phyloP scores from a whole-genome alignment of 805 yeast genomes.

The Starmerella apis region DNA sequence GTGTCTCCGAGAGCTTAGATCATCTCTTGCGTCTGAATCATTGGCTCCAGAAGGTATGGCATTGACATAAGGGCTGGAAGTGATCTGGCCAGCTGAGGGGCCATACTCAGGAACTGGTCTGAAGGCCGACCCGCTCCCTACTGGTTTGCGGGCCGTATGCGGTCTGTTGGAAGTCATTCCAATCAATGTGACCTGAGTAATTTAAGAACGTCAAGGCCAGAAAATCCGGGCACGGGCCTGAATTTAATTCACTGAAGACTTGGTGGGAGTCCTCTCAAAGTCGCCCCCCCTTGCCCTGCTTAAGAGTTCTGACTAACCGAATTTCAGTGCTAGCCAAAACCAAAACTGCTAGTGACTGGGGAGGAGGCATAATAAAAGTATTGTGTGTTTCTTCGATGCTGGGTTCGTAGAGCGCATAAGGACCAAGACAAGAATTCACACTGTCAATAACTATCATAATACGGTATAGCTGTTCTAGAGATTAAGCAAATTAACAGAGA shows the following conservation, averaged over 20 bases:
- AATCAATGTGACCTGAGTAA: neutral
- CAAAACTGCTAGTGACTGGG: too few species aligned
- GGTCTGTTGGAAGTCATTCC: slow-evolving; percentile 6
- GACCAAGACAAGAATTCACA: too few species aligned
- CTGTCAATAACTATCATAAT: too few species aligned
- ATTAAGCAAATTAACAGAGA: too few species aligned
- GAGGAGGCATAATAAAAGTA: too few species aligned
- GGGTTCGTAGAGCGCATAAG: too few species aligned
- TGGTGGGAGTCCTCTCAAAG: neutral
- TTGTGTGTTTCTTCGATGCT: too few species aligned
- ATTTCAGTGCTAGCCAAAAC: neutral
- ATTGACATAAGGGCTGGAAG: slow-evolving; percentile 22
- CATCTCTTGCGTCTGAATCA: slow-evolving; percentile 13
- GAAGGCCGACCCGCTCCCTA: slow-evolving; percentile 23
- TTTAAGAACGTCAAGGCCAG: neutral
- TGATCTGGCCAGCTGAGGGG: slow-evolving; percentile 16
- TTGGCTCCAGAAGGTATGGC: slow-evolving; percentile 3
- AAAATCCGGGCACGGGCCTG: neutral
- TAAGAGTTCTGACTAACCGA: neutral
- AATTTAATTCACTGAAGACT: neutral
- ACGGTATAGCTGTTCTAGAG: too few species aligned
- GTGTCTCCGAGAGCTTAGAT: slow-evolving; percentile 3
- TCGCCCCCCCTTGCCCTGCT: neutral
- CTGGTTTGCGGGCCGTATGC: slow-evolving; percentile 24
- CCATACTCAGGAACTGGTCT: slow-evolving; percentile 22